Percentiles rank a stretch among this genome's conserved stretches.
Conservation (phyloP, 345 rosid species). For the Linum usitatissimum region DNA sequence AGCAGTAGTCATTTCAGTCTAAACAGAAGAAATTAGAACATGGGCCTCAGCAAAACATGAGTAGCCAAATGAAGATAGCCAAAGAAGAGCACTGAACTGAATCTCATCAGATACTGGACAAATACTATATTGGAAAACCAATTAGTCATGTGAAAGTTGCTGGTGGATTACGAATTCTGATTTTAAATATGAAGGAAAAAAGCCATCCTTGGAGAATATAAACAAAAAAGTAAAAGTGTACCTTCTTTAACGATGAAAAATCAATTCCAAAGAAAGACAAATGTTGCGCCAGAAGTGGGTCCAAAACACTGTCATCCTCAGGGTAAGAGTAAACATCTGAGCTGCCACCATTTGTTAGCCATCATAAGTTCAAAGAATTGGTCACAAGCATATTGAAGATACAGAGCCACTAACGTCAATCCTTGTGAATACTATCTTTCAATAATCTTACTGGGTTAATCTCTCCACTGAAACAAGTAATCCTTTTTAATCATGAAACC, state of each 20-base stretch:
- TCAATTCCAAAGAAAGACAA: slow-evolving; percentile 95
- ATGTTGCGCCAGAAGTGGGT: slow-evolving; percentile 85
- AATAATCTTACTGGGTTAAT: too few species aligned
- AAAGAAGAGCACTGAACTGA: background rate
- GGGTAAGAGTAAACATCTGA: slow-evolving; percentile 97
- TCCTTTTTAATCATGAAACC: background rate
- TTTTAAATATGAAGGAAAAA: background rate
- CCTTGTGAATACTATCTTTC: background rate
- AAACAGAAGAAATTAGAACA: slow-evolving; percentile 11
- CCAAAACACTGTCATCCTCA: slow-evolving; percentile 84
- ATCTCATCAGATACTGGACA: background rate
- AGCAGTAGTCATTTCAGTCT: slow-evolving; percentile 99
- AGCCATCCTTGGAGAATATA: background rate
- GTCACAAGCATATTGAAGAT: background rate
- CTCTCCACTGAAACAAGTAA: background rate
- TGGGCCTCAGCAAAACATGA: slow-evolving; percentile 1
- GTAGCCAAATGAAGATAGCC: background rate
- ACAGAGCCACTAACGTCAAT: background rate
- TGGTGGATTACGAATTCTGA: background rate
- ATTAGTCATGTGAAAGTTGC: background rate
- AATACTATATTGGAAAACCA: background rate
- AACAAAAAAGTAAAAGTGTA: slow-evolving; percentile 18
- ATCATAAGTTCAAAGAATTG: slow-evolving; percentile 27
- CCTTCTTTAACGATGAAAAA: slow-evolving; percentile 92
- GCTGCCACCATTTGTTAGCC: slow-evolving; percentile 57